Evolutionary conservation across 2,329 filamentous ascomycete genomes (phyloP), one percentile per base, ranked within the genome.

Genomic region (Aspergillus novoparasiticus): DNA sequence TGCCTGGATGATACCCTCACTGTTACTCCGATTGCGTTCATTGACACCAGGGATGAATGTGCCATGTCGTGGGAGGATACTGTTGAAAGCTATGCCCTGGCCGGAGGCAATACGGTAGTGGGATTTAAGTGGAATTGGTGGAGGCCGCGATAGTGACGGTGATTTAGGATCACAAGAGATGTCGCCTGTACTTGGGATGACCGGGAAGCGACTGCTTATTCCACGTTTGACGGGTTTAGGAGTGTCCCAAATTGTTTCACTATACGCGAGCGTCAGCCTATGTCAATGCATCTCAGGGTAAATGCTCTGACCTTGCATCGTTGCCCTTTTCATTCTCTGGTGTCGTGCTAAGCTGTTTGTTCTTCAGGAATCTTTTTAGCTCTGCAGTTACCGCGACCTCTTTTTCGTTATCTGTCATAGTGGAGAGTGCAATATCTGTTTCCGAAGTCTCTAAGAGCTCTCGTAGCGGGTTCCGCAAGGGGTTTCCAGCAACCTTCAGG

Each of bases 401-500:
- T 69, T 84, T 84, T 74, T 89, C 86, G 64, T 86, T 86, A 58
- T 87, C 86, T 30, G 83, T 83, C 69, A 84, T 80, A 21, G 81
- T 79, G 41, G 82, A 81, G 14, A 78, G 67, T 78, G 85, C 86
- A 34, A 89, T 84, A 70, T 92, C 89, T 61, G 82, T 86, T 69
- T 91, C 89, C 65, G 87, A 87, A 12, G 86, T 80, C 69, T 89
- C 87, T 30, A 93, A 76, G 16, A 90, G 83, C 68, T 90, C 88
- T 69, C 85, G 87, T 19, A 92, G 90, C 4, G 93, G 93, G 70
- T 94, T 94, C 63, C 85, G 86, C 63, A 97, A 86, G 10, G 92
- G 92, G 70, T 97, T 97, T 53, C 93, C 93, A 62, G 94, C 91
- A 41, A 97, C 87, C 77, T 96, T 97, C 61, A 98, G 84, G 68